Base-by-base conservation (phyloP, 2,329 filamentous ascomycete genomes). In the Arthroderma uncinatum region DNA sequence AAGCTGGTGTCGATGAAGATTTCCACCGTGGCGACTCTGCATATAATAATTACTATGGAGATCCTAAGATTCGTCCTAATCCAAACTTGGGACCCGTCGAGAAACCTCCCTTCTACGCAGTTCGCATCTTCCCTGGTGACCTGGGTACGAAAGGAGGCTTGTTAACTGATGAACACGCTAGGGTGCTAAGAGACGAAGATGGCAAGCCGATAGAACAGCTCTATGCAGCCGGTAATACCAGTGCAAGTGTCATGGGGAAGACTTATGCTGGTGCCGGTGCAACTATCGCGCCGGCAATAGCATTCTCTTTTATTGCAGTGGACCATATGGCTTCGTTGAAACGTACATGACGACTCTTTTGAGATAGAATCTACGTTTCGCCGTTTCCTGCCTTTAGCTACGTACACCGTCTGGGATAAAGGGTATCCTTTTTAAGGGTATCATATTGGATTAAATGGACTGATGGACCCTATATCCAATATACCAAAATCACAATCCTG, bases 121-220 rank as follows among this genome's bases (percentile, higher is more conserved):
- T 68, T n/a, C 64, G 62, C 33, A 57, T 73, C 4, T 70, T 62
- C 52, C 70, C 72, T 7, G 70, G 71, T 10, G 68, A 73, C 57
- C 57, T 72, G n/a, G 68, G 71, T 2, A 73, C 70, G 16, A 72
- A 71, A 61, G 69, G 70, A 4, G 70, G 71, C 2, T 56, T 74
- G 2, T 30, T 71, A 40, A 72, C 70, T 1, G 67, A 73, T 54
- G 66, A 71, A 54, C 44, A 60, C 50, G 66, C 63, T 1, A 59
- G 67, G 30, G 39, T 42, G 39, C n/a, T 42, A 2, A 42, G 39
- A 12, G 70, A 64, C 4, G 14, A 63, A 8, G 54, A 62, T 14
- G 60, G 57, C 8, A 52, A 61, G 14, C 48, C 59, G 0, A 68
- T 71, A 16, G 28, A 57, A 28, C 69, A 69, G 0, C 62, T 73